Conservation (phyloP, 441 rosid species). For the Gossypium trilobum region DNA sequence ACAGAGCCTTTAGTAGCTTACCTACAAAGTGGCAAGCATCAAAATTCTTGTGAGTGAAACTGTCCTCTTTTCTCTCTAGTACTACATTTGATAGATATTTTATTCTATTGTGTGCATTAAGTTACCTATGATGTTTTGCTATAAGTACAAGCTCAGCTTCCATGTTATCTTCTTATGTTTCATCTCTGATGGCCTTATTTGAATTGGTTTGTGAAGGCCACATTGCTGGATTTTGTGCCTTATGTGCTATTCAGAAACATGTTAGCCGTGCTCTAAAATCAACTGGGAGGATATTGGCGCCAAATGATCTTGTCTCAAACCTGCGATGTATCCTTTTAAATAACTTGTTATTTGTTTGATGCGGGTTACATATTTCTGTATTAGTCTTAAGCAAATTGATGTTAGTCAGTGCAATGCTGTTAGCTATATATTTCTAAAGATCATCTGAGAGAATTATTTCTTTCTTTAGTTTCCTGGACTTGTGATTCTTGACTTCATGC, state of each 20-base stretch:
- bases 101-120: neutral
- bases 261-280: conserved; percentile 72
- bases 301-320: conserved; percentile 79
- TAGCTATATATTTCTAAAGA: neutral
- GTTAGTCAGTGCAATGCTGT: neutral
- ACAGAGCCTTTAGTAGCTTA: conserved; percentile 91
- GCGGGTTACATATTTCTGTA: neutral
- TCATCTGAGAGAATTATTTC: neutral
- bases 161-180: neutral
- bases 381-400: neutral
- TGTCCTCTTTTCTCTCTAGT: neutral
- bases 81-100: neutral
- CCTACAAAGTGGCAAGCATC: conserved; percentile 74
- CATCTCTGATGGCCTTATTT: conserved; percentile 17
- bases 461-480: neutral
- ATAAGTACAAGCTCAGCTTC: neutral
- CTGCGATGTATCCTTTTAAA: conserved; percentile 63
- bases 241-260: conserved; percentile 95
- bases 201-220: conserved; percentile 50
- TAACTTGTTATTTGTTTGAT: no score
- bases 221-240: conserved; percentile 83
- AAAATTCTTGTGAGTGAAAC: conserved; percentile 56
- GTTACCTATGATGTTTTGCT: neutral
- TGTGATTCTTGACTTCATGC: conserved; percentile 30
- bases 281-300: conserved; percentile 64